Evolutionary conservation across 1,284 basidiomycete genomes (phyloP).

Genomic region (Laetiporus sulphureus): DNA sequence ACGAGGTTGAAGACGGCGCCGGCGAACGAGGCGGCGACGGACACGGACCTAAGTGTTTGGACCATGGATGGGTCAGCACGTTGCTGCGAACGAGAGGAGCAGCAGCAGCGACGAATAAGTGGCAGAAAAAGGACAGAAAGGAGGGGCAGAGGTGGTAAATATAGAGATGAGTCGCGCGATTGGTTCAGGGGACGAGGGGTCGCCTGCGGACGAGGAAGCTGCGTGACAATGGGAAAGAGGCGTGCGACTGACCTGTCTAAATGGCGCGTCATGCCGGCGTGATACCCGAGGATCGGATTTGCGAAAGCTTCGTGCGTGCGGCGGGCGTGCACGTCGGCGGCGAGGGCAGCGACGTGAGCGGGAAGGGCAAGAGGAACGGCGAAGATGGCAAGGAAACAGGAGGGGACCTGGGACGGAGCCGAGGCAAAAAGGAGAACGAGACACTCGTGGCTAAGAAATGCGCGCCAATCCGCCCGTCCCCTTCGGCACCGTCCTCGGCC

Average conservation of each 20-base stretch:
- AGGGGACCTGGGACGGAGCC: slow-evolving; percentile 1
- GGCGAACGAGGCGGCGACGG: slow-evolving; percentile 47
- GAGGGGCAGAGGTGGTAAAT: neutral
- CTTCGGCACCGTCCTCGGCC: neutral
- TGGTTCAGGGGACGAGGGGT: neutral
- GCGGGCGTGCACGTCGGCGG: neutral
- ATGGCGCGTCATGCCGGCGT: slow-evolving; percentile 9
- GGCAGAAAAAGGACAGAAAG: slow-evolving; percentile 3
- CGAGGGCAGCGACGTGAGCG: slow-evolving; percentile 1
- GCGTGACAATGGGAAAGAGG: no score
- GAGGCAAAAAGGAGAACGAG: neutral
- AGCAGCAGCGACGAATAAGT: slow-evolving; percentile 1
- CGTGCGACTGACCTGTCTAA: slow-evolving; percentile 8
- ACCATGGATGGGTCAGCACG: no score
- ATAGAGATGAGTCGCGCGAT: slow-evolving; percentile 1
- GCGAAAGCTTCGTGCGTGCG: neutral
- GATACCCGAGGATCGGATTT: neutral
- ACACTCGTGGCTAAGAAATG: no score
- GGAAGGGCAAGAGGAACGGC: neutral
- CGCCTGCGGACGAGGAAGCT: slow-evolving; percentile 6
- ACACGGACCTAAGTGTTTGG: slow-evolving; percentile 38
- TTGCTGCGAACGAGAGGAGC: slow-evolving; percentile 2
- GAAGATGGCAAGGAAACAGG: neutral
- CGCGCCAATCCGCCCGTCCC: no score
- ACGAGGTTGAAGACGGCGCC: slow-evolving; percentile 49